Conservation (phyloP, 441 rosid species). For the Caryocar brasiliense region DNA sequence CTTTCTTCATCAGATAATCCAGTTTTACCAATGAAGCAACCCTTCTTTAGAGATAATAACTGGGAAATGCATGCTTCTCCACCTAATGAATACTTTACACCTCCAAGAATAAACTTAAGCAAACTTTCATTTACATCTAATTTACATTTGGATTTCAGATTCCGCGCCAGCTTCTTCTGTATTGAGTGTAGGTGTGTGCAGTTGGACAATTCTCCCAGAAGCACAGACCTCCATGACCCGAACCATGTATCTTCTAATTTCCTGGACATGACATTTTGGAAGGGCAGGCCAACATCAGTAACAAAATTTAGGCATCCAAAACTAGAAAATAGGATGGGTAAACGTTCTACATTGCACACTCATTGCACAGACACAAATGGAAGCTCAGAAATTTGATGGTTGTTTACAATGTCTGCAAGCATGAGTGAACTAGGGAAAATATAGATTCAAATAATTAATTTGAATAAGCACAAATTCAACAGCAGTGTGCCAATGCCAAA, state of each 20-base stretch:
- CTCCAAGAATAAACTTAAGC: slow-evolving; percentile 56
- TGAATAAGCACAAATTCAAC: no score
- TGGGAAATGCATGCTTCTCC: slow-evolving; percentile 37
- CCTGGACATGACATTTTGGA: slow-evolving; percentile 29
- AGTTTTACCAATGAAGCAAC: slow-evolving; percentile 50
- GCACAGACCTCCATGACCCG: slow-evolving; percentile 69
- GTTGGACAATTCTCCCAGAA: slow-evolving; percentile 54
- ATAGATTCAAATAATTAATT: no score
- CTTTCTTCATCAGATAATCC: slow-evolving; percentile 30
- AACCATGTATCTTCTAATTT: slow-evolving; percentile 79
- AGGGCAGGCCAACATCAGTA: not conserved
- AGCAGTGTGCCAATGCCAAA: no score
- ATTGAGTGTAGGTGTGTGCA: slow-evolving; percentile 31
- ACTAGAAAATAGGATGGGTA: no score
- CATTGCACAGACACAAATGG: no score
- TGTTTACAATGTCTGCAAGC: no score
- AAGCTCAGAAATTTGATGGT: no score
- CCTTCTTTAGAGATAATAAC: slow-evolving; percentile 37
- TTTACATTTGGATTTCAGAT: slow-evolving; percentile 68
- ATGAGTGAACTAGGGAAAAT: no score
- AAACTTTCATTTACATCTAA: slow-evolving; percentile 50
- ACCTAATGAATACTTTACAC: slow-evolving; percentile 23
- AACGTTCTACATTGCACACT: no score
- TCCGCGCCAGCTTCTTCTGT: slow-evolving; percentile 44
- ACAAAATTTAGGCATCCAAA: no score